phyloP scores from a whole-genome alignment of 164 flowering plant genomes.

The Magnolia officinalis region DNA sequence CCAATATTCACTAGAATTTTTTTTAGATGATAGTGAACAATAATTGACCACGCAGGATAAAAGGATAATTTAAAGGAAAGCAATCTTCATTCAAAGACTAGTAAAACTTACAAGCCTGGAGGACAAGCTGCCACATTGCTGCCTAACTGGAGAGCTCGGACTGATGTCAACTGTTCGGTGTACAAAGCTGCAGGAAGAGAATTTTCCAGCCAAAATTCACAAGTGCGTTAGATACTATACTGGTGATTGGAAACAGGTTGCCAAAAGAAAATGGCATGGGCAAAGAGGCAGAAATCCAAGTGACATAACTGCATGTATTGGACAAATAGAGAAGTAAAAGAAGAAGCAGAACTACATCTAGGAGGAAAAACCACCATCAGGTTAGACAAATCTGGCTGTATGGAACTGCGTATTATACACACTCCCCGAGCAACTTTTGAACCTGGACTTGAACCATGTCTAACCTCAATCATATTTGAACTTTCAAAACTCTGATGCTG shows the following conservation, averaged over 20 bases:
- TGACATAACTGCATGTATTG: neutral
- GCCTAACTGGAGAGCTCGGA: constrained; percentile 76
- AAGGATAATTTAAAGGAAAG: neutral
- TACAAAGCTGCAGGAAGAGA: constrained; percentile 52
- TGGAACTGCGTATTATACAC: constrained; percentile 54
- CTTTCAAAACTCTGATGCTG: constrained; percentile 13
- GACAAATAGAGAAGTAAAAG: neutral
- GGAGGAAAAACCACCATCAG: constrained; percentile 76
- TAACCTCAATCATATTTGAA: constrained; percentile 11
- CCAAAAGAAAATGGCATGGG: too few species aligned
- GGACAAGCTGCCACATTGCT: constrained; percentile 73
- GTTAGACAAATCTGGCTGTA: constrained; percentile 53
- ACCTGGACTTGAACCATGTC: neutral
- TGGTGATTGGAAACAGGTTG: too few species aligned
- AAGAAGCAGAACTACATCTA: constrained; percentile 44
- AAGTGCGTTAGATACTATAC: too few species aligned
- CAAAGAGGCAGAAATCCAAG: too few species aligned
- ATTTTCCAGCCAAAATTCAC: constrained; percentile 3
- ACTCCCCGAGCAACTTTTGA: constrained; percentile 75
- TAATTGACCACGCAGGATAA: too few species aligned
- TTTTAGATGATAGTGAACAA: too few species aligned
- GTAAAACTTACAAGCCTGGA: constrained; percentile 59
- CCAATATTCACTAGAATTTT: too few species aligned
- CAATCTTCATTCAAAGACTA: neutral
- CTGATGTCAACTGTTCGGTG: constrained; percentile 60